Evolutionary conservation across 2,329 filamentous ascomycete genomes (phyloP).

Genomic region (Sarocladium brachiariae): DNA sequence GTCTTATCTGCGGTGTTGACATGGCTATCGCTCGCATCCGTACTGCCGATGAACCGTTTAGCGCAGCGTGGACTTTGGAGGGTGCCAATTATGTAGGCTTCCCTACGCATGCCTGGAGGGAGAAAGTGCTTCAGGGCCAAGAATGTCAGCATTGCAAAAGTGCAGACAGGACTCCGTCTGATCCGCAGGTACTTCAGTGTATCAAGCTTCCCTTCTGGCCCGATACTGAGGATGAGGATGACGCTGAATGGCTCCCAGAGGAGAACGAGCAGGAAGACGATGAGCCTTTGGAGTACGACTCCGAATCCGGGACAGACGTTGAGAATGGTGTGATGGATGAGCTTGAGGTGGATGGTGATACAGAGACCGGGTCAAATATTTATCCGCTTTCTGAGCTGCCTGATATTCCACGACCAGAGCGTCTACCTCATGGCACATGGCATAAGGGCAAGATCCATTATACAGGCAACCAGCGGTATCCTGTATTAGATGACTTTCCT

Average conservation of each 20-base stretch:
- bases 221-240: neutral
- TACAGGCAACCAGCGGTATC: neutral
- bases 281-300: neutral
- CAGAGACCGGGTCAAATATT: neutral
- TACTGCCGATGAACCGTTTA: neutral
- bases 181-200: neutral
- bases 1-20: constrained; percentile 4
- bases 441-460: neutral
- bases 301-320: neutral
- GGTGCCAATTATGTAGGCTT: constrained; percentile 6
- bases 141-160: constrained; percentile 3
- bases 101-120: neutral
- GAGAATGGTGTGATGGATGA: neutral
- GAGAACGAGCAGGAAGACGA: neutral
- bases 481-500: neutral
- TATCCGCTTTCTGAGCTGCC: neutral
- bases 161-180: neutral
- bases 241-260: neutral
- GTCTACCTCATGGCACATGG: neutral
- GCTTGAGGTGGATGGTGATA: neutral
- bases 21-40: constrained; percentile 7
- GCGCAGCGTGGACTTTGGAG: neutral
- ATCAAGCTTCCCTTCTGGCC: neutral
- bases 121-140: neutral
- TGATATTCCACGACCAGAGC: neutral